phyloP scores from a whole-genome alignment of 2,329 filamentous ascomycete genomes.

The Ilyonectria sp. region DNA sequence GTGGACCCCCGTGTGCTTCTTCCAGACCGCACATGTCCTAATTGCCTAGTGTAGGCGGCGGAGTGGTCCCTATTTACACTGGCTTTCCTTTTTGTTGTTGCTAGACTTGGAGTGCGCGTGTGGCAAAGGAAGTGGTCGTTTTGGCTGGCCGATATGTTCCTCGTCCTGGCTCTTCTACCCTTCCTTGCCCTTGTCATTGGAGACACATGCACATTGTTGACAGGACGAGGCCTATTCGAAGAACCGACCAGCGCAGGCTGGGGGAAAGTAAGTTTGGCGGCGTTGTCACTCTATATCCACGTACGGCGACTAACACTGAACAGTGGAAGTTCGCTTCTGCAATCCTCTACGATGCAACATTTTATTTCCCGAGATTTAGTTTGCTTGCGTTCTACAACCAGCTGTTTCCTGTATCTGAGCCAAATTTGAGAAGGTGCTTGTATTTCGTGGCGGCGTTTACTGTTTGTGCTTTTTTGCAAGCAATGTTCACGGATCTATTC shows the following conservation, averaged over 20 bases:
- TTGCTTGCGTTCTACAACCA: conserved; percentile 8
- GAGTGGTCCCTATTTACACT: neutral
- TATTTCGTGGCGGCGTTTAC: neutral
- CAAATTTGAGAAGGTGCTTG: neutral
- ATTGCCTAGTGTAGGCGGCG: neutral
- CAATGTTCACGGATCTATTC: neutral
- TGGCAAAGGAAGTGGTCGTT: neutral
- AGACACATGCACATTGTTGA: neutral
- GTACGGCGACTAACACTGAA: neutral
- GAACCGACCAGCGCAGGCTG: neutral
- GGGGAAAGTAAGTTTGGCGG: neutral
- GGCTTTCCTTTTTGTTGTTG: neutral
- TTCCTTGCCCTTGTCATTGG: neutral
- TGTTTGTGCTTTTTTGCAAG: neutral
- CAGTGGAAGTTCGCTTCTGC: conserved; percentile 1
- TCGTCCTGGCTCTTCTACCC: neutral
- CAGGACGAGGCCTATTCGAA: neutral
- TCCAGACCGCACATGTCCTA: neutral
- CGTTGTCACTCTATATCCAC: neutral
- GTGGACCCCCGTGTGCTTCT: neutral
- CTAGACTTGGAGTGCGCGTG: neutral
- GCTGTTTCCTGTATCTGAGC: conserved; percentile 6
- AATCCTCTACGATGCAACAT: neutral
- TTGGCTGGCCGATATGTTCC: neutral
- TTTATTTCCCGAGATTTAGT: conserved; percentile 19